Evolutionary conservation across 257 asterid genomes (phyloP), one percentile per base, ranked within the genome.

Genomic region (Solanum etuberosum): DNA sequence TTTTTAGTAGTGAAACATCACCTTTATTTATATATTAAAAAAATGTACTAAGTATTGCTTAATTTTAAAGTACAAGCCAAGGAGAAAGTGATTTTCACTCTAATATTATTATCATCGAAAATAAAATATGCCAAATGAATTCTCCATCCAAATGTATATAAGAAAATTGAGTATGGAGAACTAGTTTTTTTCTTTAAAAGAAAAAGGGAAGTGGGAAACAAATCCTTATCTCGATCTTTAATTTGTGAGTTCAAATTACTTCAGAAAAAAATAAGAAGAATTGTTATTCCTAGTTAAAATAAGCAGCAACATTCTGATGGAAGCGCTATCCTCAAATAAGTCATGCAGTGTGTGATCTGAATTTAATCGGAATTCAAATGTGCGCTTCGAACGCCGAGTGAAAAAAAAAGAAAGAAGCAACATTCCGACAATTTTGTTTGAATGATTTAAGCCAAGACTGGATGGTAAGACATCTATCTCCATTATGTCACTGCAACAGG

Each of bases 401-500:
- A n/a, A n/a, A n/a, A n/a, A n/a, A n/a, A n/a, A n/a, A n/a, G n/a
- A n/a, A n/a, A 83, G 42, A 23, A 31, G 15, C 86, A 71, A 88
- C 85, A 85, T 85, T 87, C 86, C 88, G 88, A 86, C 89, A 88
- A 80, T 46, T 59, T 46, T 11, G 71, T 77, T 37, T 91, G 91
- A 86, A 88, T 84, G 87, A 87, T 90, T 84, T 81, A 89, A 54
- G 35, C 23, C 23, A 59, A 74, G 88, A 25, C 40, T 83, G 89
- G 87, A 87, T 85, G 95, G 97, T 89, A 90, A 91, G 91, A 83
- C 88, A 90, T 94, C 93, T 70, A 90, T 94, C 93, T 70, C 84
- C 93, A 89, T 61, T 61, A 61, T 61, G 70, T 94, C 96, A 88
- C 35, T 42, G 43, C 38, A 34, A 57, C 14, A 35, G n/a, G 80